phyloP scores from a whole-genome alignment of 2,329 filamentous ascomycete species.

The Trichoderma sp. region DNA sequence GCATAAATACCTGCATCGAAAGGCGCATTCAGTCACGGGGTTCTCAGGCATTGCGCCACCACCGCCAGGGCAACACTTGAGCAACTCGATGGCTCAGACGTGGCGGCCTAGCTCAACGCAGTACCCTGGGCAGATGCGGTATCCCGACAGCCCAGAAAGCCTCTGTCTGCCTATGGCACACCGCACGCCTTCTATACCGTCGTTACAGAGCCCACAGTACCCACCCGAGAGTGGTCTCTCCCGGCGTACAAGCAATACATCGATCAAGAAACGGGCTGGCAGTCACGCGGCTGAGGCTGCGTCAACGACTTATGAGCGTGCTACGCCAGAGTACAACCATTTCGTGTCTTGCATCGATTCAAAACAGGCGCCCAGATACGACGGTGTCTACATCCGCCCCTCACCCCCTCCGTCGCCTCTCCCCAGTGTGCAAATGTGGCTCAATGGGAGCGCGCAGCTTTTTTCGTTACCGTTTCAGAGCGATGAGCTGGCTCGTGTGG shows the following conservation, averaged over 20 bases:
- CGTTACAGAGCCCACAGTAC: not conserved
- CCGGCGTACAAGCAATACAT: slow-evolving; percentile 6
- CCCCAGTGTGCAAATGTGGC: slow-evolving; percentile 41
- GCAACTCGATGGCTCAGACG: slow-evolving; percentile 1
- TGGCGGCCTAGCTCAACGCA: slow-evolving; percentile 8
- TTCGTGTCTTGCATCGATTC: slow-evolving; percentile 17
- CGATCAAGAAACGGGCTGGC: not conserved
- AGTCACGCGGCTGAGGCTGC: slow-evolving; percentile 8
- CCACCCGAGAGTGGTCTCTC: not conserved
- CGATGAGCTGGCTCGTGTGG: slow-evolving; percentile 42
- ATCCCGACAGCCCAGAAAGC: slow-evolving; percentile 18
- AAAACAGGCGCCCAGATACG: slow-evolving; percentile 22
- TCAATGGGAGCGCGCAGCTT: slow-evolving; percentile 37
- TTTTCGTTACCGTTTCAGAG: slow-evolving; percentile 35
- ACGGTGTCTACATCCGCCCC: slow-evolving; percentile 35
- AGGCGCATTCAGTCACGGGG: slow-evolving; percentile 32
- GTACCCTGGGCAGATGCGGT: not conserved
- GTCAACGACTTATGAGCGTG: not conserved
- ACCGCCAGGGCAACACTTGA: slow-evolving; percentile 11
- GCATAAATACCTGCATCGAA: slow-evolving; percentile 27
- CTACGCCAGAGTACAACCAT: slow-evolving; percentile 12
- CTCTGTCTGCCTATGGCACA: not conserved
- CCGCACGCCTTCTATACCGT: not conserved
- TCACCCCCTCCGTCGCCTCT: slow-evolving; percentile 41
- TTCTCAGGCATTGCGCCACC: slow-evolving; percentile 14